phyloP scores from a whole-genome alignment of 805 yeast species.

The Kazachstania bromeliacearum region DNA sequence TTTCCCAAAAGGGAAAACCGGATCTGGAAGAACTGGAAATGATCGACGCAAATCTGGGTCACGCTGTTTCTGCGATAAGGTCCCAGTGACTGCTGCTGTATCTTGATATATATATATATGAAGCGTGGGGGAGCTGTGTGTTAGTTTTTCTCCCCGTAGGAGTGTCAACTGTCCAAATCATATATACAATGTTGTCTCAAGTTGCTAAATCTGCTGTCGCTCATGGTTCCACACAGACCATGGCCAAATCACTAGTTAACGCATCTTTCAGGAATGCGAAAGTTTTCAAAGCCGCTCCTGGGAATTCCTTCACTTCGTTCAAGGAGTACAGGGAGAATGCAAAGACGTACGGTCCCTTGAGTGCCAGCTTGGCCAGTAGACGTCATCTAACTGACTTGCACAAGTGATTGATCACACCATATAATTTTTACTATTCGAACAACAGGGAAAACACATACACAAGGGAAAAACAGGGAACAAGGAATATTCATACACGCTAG shows the following conservation, averaged over 20 bases:
- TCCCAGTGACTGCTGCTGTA: too few species aligned
- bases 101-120: background rate
- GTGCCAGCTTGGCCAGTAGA: constrained; percentile 18
- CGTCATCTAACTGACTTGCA: constrained; percentile 12
- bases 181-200: constrained; percentile 2
- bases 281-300: constrained; percentile 12
- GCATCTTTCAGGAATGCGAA: constrained; percentile 1
- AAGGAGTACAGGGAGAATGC: constrained; percentile 33
- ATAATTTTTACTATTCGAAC: too few species aligned
- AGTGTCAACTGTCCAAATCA: background rate
- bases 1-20: too few species aligned
- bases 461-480: too few species aligned
- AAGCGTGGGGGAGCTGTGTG: too few species aligned
- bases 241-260: background rate
- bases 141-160: background rate
- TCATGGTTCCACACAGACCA: background rate
- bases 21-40: too few species aligned
- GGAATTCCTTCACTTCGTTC: constrained; percentile 31
- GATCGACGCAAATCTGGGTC: too few species aligned
- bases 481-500: background rate
- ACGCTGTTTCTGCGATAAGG: too few species aligned
- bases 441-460: too few species aligned
- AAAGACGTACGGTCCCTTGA: constrained; percentile 32
- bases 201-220: background rate
- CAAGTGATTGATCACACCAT: background rate